Percentiles rank a stretch among this genome's conserved stretches.
Conservation (phyloP, 768 basidiomycete genomes). For the Phylloporus arenicola region DNA sequence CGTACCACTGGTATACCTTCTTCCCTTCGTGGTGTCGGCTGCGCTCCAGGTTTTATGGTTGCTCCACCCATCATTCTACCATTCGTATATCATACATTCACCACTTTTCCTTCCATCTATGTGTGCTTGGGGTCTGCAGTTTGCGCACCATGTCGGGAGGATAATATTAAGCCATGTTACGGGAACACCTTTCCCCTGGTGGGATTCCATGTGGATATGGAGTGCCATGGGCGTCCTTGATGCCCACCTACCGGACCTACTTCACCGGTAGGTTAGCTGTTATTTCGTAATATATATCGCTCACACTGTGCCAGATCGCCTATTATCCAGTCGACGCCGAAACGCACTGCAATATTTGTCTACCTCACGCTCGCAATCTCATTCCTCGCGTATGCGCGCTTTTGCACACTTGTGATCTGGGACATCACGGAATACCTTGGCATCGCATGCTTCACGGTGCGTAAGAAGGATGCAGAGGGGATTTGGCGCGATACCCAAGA, state of each 20-base stretch:
- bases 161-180: slow-evolving; percentile 95
- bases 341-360: slow-evolving; percentile 65
- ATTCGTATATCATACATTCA: slow-evolving; percentile 69
- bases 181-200: slow-evolving; percentile 73
- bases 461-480: slow-evolving; percentile 72
- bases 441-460: slow-evolving; percentile 91
- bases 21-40: slow-evolving; percentile 74
- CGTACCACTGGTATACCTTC: slow-evolving; percentile 63
- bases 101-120: slow-evolving; percentile 82
- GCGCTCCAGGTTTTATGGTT: slow-evolving; percentile 81
- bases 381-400: slow-evolving; percentile 64
- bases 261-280: slow-evolving; percentile 51
- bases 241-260: slow-evolving; percentile 66
- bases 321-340: slow-evolving; percentile 64
- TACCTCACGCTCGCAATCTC: slow-evolving; percentile 65
- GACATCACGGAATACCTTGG: slow-evolving; percentile 91
- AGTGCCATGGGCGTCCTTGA: slow-evolving; percentile 73
- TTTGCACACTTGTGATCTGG: slow-evolving; percentile 75
- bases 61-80: slow-evolving; percentile 52
- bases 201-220: slow-evolving; percentile 86
- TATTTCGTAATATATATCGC: slow-evolving; percentile 1
- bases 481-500: slow-evolving; percentile 45
- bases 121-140: slow-evolving; percentile 89
- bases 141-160: slow-evolving; percentile 83
- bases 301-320: slow-evolving; percentile 46